phyloP scores from a whole-genome alignment of 202 grass and related monocot species.

The Panicum virgatum region DNA sequence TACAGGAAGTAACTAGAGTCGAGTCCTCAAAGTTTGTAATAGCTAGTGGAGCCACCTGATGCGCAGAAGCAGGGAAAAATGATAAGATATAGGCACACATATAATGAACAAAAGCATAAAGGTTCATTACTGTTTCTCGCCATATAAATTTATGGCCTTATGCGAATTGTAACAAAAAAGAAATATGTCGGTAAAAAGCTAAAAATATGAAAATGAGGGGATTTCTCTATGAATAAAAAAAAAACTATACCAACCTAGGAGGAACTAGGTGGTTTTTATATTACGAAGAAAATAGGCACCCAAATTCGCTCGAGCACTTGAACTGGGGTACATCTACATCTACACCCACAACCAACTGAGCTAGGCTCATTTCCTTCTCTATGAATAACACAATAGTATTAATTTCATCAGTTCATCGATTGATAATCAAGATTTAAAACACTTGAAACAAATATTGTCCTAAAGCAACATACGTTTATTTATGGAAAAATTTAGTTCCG shows the following conservation, averaged over 20 bases:
- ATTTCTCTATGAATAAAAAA: neutral
- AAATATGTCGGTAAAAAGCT: neutral
- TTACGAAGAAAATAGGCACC: neutral
- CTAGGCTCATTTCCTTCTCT: neutral
- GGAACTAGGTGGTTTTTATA: neutral
- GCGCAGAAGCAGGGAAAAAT: constrained; percentile 33
- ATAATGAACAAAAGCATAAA: constrained; percentile 30
- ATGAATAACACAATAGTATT: neutral
- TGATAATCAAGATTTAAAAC: neutral
- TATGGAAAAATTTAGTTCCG: neutral
- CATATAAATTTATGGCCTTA: neutral
- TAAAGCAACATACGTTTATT: neutral
- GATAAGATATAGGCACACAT: constrained; percentile 16
- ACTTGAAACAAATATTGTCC: neutral
- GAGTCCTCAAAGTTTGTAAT: constrained; percentile 88
- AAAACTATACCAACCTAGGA: neutral
- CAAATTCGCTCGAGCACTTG: neutral
- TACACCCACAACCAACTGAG: neutral
- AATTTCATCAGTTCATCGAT: neutral
- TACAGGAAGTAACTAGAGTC: constrained; percentile 78
- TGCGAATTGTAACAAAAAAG: neutral
- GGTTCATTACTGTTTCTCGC: neutral
- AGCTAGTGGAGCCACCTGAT: constrained; percentile 84
- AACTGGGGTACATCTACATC: neutral
- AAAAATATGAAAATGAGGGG: neutral